A percentile compares a stretch with the other conserved stretches of the same genome.
Evolutionary conservation across 2,329 filamentous ascomycete genomes (phyloP).

Genomic region (Capronia epimyces): DNA sequence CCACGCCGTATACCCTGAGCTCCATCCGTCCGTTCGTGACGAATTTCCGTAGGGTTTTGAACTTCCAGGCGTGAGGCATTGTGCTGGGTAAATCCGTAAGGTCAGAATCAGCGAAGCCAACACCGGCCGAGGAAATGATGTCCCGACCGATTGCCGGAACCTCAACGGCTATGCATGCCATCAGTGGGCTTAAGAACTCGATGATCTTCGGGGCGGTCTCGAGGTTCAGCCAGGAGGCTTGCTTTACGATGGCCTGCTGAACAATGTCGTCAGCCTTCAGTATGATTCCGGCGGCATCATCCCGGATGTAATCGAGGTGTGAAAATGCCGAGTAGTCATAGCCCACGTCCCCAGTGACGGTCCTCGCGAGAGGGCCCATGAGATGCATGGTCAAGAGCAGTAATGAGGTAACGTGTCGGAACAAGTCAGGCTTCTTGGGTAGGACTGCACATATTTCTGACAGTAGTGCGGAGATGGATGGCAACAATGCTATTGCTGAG

Average conservation of each 20-base stretch:
- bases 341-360: conserved; percentile 2
- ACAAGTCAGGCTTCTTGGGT: conserved; percentile 15
- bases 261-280: conserved; percentile 35
- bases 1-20: conserved; percentile 71
- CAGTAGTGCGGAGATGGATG: conserved; percentile 16
- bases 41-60: conserved; percentile 63
- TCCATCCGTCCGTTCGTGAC: conserved; percentile 87
- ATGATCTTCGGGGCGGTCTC: conserved; percentile 40
- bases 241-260: conserved; percentile 39
- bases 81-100: conserved; percentile 33
- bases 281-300: conserved; percentile 16
- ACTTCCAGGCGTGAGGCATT: conserved; percentile 57
- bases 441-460: conserved; percentile 13
- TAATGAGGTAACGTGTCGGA: conserved; percentile 16
- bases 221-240: conserved; percentile 39
- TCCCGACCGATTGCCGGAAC: conserved; percentile 35
- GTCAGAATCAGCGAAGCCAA: conserved; percentile 22
- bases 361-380: conserved; percentile 13
- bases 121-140: conserved; percentile 32
- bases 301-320: conserved; percentile 20
- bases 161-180: conserved; percentile 32
- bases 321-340: conserved; percentile 9
- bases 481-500: conserved; percentile 5
- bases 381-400: conserved; percentile 23
- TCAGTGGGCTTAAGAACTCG: conserved; percentile 32